phyloP scores from a whole-genome alignment of 441 rosid species.

The Gossypium davidsonii region DNA sequence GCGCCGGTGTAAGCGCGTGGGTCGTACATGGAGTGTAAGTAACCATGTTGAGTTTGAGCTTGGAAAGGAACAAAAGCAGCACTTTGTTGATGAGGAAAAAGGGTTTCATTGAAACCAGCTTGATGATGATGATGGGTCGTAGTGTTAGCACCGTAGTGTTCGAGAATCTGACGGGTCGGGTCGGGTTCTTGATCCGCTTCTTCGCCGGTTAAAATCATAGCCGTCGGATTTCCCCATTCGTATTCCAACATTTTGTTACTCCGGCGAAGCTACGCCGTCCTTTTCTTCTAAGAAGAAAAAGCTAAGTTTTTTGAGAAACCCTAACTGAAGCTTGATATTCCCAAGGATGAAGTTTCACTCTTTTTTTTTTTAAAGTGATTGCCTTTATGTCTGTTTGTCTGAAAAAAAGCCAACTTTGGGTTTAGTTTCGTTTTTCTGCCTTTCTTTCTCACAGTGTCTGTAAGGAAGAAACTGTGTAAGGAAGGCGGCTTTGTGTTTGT shows the following conservation, averaged over 20 bases:
- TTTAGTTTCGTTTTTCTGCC: neutral
- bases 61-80: constrained; percentile 26
- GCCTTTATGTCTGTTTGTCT: too few relatives aligned
- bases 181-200: constrained; percentile 25
- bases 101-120: constrained; percentile 13
- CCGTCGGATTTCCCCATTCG: constrained; percentile 76
- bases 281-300: too few relatives aligned
- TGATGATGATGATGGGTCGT: constrained; percentile 17
- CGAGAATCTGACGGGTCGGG: constrained; percentile 44
- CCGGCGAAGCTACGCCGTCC: too few relatives aligned
- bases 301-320: too few relatives aligned
- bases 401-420: too few relatives aligned
- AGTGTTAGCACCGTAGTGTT: constrained; percentile 25
- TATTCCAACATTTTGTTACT: constrained; percentile 60
- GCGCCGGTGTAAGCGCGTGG: constrained; percentile 38
- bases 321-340: too few relatives aligned
- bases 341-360: too few relatives aligned
- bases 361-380: too few relatives aligned
- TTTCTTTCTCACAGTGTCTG: neutral
- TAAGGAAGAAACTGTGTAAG: constrained; percentile 17
- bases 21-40: constrained; percentile 39
- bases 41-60: constrained; percentile 13
- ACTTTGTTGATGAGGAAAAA: constrained; percentile 10
- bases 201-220: constrained; percentile 40
- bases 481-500: constrained; percentile 30